Conservation (phyloP, 2,329 filamentous ascomycete genomes). For the Xylaria sp. region DNA sequence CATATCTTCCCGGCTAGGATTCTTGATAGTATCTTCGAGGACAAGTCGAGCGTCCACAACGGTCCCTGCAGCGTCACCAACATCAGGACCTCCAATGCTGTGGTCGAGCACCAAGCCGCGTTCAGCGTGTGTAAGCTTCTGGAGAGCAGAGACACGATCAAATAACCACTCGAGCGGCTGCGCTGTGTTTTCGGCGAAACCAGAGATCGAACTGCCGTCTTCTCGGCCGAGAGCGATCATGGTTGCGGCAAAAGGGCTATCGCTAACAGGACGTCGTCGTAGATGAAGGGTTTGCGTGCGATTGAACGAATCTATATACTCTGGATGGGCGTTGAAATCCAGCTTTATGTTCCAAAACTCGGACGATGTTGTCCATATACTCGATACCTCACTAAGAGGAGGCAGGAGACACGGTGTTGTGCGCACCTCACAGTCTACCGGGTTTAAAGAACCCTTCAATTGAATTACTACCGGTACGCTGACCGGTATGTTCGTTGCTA, state of each 20-base stretch:
- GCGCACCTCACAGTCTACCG: constrained; percentile 44
- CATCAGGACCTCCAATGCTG: constrained; percentile 54
- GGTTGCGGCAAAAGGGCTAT: constrained; percentile 74
- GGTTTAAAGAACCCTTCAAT: constrained; percentile 49
- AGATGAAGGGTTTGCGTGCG: constrained; percentile 77
- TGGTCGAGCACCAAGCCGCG: constrained; percentile 64
- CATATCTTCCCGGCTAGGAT: constrained; percentile 43
- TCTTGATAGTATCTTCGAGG: constrained; percentile 57
- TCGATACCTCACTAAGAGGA: constrained; percentile 66
- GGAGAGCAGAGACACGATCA: constrained; percentile 58
- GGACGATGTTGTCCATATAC: constrained; percentile 63
- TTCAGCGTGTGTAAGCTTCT: constrained; percentile 67
- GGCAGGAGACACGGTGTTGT: constrained; percentile 67
- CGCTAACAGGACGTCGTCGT: constrained; percentile 70
- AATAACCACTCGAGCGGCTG: constrained; percentile 77
- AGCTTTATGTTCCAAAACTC: constrained; percentile 83
- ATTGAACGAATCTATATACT: constrained; percentile 68
- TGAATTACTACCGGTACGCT: constrained; percentile 72
- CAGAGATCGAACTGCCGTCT: constrained; percentile 45
- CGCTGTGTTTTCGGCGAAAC: constrained; percentile 41
- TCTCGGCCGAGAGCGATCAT: constrained; percentile 70
- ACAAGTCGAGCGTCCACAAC: constrained; percentile 74
- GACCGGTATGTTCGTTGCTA: constrained; percentile 81
- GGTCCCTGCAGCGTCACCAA: constrained; percentile 47
- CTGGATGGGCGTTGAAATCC: constrained; percentile 69